Evolutionary conservation across 2,329 filamentous ascomycete species (phyloP).

Genomic region (Ophiosphaerella herpotricha): DNA sequence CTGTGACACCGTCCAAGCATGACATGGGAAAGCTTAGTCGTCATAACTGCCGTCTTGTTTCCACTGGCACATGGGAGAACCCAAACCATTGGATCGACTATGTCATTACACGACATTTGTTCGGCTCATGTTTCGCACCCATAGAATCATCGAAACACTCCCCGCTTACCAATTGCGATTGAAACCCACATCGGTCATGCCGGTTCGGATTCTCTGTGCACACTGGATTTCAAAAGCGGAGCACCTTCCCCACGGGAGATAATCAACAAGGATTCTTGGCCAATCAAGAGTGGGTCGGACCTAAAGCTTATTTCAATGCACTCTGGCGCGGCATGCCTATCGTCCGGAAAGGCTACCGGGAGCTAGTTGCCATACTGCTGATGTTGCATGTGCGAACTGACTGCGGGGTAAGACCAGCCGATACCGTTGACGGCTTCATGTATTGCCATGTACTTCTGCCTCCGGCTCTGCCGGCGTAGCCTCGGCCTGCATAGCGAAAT

Average conservation of each 20-base stretch:
- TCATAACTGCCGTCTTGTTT: neutral
- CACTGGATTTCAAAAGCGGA: slow-evolving; percentile 10
- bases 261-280: slow-evolving; percentile 32
- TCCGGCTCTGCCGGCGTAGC: too few species aligned
- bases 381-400: slow-evolving; percentile 4
- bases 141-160: too few species aligned
- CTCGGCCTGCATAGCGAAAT: too few species aligned
- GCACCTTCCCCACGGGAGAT: slow-evolving; percentile 22
- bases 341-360: slow-evolving; percentile 20
- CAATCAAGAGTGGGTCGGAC: slow-evolving; percentile 24
- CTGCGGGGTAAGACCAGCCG: slow-evolving; percentile 26
- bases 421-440: neutral
- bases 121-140: too few species aligned
- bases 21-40: too few species aligned
- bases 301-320: slow-evolving; percentile 30
- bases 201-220: slow-evolving; percentile 5
- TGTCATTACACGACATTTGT: too few species aligned
- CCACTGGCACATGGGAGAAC: neutral
- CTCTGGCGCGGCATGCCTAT: slow-evolving; percentile 16
- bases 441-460: neutral
- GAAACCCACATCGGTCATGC: slow-evolving; percentile 8
- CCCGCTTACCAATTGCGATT: neutral
- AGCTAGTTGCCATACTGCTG: slow-evolving; percentile 16
- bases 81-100: neutral
- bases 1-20: too few species aligned